Conservation (phyloP, 2,329 filamentous ascomycete species). For the Immersiporthe knoxdaviesiana region DNA sequence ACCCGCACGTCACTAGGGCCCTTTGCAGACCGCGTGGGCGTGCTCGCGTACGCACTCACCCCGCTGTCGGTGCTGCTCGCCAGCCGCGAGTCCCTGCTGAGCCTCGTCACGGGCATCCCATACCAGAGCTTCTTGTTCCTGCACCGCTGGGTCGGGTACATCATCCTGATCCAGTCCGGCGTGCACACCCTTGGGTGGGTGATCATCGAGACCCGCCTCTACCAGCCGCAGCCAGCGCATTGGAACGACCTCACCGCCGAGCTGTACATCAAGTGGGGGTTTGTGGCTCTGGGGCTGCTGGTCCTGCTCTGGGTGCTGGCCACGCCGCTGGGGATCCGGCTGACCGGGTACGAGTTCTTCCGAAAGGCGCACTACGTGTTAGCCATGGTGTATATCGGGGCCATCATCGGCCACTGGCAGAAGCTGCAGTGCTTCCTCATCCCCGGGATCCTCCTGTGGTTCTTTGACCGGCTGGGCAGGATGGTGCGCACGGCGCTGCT, state of each 20-base stretch:
- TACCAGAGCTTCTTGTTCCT: conserved; percentile 80
- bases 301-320: conserved; percentile 63
- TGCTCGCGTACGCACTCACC: conserved; percentile 74
- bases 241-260: conserved; percentile 62
- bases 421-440: conserved; percentile 70
- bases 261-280: conserved; percentile 73
- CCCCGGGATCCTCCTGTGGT: conserved; percentile 66
- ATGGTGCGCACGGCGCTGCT: conserved; percentile 61
- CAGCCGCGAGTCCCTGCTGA: conserved; percentile 72
- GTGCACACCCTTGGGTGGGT: conserved; percentile 75
- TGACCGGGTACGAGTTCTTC: conserved; percentile 78
- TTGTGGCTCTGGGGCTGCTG: conserved; percentile 69
- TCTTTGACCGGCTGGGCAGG: conserved; percentile 64
- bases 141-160: conserved; percentile 74
- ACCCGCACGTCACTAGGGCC: conserved; percentile 68
- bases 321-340: conserved; percentile 59
- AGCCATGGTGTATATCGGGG: conserved; percentile 74
- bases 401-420: conserved; percentile 76
- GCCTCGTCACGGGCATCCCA: conserved; percentile 70
- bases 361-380: conserved; percentile 74
- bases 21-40: conserved; percentile 70
- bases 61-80: conserved; percentile 69
- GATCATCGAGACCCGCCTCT: conserved; percentile 66
- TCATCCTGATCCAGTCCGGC: conserved; percentile 69
- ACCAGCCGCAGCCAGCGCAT: conserved; percentile 70